These are phyloP conservation scores for Handroanthus guayacan DNA, from an alignment of 257 asterid species.

Conservation along the genomic window DNA sequence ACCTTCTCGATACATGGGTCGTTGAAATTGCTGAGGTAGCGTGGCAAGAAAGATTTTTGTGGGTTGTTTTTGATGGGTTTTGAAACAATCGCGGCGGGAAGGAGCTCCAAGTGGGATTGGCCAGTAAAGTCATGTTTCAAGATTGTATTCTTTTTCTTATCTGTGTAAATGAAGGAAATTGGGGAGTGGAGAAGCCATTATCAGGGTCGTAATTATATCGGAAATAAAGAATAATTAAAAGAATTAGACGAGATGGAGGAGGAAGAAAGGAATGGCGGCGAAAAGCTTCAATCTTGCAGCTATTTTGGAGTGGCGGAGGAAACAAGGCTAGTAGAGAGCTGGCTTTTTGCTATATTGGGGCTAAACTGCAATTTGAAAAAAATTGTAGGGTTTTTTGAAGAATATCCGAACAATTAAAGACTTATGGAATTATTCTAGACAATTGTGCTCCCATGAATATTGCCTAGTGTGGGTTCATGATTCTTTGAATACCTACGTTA, in stretches of 20 bases:
- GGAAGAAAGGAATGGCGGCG: background rate
- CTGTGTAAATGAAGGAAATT: background rate
- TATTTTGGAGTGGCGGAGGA: conserved; percentile 31
- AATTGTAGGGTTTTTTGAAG: background rate
- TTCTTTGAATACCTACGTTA: too few relatives aligned
- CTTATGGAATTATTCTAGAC: too few relatives aligned
- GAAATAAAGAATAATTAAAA: background rate
- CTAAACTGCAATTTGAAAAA: background rate
- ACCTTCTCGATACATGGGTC: conserved; percentile 38
- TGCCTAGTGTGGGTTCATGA: too few relatives aligned
- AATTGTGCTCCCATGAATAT: too few relatives aligned
- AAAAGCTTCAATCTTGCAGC: background rate
- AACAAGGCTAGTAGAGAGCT: background rate
- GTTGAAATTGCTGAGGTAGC: conserved; percentile 18
- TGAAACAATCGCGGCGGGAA: background rate
- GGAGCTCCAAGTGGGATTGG: conserved; percentile 23
- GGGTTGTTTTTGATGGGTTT: conserved; percentile 20
- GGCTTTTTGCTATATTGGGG: background rate
- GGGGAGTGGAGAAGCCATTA: background rate
- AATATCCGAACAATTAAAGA: background rate
- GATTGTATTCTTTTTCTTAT: conserved; percentile 14
- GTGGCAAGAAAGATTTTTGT: conserved; percentile 17
- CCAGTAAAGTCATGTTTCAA: conserved; percentile 38
- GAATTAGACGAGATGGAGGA: conserved; percentile 4
- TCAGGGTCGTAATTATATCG: background rate